Base-by-base conservation (phyloP, 2,329 filamentous ascomycete species). In the Arachnopeziza araneosa region DNA sequence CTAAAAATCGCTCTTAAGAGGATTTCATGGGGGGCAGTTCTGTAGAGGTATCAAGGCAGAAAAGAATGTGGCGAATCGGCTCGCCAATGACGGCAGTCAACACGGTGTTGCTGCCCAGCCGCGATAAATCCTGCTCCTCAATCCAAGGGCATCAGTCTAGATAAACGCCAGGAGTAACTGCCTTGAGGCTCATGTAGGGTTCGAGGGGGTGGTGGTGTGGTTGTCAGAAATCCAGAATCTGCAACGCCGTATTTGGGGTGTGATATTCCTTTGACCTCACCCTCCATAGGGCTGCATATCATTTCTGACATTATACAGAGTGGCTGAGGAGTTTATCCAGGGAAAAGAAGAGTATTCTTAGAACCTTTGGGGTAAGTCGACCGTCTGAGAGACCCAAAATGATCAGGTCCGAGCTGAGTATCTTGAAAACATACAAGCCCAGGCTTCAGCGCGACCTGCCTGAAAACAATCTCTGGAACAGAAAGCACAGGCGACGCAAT, bases 41-140 rank as follows among this genome's bases (percentile, higher is more conserved):
- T 58, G 64, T 61, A 56, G 30, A 60, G 48, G 24, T 53, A 52
- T 59, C 62, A 57, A 51, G 66, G 64, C 55, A 63, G 48, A 55
- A 53, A 57, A 48, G 21, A 24, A n/a, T 26, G 63, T 66, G 63
- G 67, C 66, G 62, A 69, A 69, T 67, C 62, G 55, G 24, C 36
- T 59, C 54, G 49, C 26, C 56, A 24, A 57, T 57, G 49, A 63
- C 58, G 60, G 63, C 56, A 56, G 64, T 61, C 53, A 30, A 49
- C 21, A 26, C 49, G 58, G 54, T 30, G 54, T 60, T 24, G 50
- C 57, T 52, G 50, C 49, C 61, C 62, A 50, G 53, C 51, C 60
- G 50, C 58, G 23, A 55, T 22, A 30, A 32, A 57, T 57, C 32
- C 21, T 24, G 23, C 26, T 58, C 57, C 44, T 24, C 56, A 56